Evolutionary conservation across 2,329 filamentous ascomycete genomes (phyloP), one percentile per base, ranked within the genome.

Genomic region (Aspergillus fijiensis): DNA sequence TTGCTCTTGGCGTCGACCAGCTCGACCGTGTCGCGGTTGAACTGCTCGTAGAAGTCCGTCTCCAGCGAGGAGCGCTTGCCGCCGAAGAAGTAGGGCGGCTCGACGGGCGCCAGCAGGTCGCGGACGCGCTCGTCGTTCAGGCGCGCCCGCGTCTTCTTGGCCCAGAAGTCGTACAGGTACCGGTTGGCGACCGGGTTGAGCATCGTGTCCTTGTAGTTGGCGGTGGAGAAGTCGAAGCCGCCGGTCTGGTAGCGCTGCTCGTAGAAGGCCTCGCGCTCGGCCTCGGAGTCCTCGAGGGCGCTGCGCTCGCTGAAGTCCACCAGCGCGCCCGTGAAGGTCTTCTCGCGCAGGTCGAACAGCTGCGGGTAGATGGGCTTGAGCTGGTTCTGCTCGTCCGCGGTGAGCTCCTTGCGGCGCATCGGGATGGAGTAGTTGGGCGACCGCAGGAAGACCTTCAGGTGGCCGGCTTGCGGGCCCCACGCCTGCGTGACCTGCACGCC

Each of bases 141-240:
- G 2, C 85, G 77, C 2, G 72, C 75, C 0, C 83, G 78, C 0
- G 78, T 80, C 68, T 85, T 85, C 63, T 79, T 77, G 2, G 75
- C 77, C 82, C 85, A 87, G 70, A 86, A 86, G 16, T 80, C 74
- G 67, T 86, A 87, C 0, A 79, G 76, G 55, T 80, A 76, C 16
- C 77, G 70, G 64, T 87, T 88, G 1, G 82, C 81, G 16, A 81
- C 76, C 0, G 71, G 49, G 48, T 77, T 70, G 14, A 75, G 67
- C 4, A 86, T 63, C 29, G 79, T 76, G 60, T 88, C 85, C 52
- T 79, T 79, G 73, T 85, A 87, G 76, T 74, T 51, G 2, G 61
- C 59, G 3, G 65, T 53, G 64, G 64, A 67, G 19, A 65, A 67
- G 0, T 52, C 55, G 42, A 69, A 68, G 2, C 67, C 67, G 10